Evolutionary conservation across 2,329 filamentous ascomycete genomes (phyloP).

Genomic region (Ophiocordyceps australis): DNA sequence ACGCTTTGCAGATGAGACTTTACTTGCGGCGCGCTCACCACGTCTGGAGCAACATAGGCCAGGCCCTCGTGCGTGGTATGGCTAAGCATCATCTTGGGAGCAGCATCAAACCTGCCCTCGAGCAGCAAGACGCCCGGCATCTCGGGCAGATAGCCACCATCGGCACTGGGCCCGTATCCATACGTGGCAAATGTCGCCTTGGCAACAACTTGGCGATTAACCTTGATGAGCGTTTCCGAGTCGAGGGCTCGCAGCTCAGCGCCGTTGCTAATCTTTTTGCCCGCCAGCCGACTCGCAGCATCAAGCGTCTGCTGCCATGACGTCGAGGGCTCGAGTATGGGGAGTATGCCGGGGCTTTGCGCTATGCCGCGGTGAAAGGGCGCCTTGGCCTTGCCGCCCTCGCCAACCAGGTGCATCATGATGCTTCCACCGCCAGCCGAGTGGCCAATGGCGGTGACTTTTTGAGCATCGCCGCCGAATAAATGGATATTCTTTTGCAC

Average conservation of each 20-base stretch:
- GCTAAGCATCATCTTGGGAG: constrained; percentile 5
- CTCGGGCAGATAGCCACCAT: constrained; percentile 12
- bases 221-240: constrained; percentile 9
- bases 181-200: constrained; percentile 5
- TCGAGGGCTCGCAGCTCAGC: constrained; percentile 2
- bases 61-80: constrained; percentile 32
- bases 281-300: constrained; percentile 2
- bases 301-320: constrained; percentile 3
- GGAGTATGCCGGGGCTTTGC: constrained; percentile 5
- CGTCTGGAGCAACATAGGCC: constrained; percentile 22
- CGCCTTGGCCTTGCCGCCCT: constrained; percentile 16
- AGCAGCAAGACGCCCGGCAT: constrained; percentile 11
- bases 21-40: constrained; percentile 20
- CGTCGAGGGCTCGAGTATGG: not conserved
- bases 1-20: constrained; percentile 14
- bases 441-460: constrained; percentile 26
- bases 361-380: constrained; percentile 29
- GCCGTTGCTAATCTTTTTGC: constrained; percentile 2
- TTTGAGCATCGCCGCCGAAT: constrained; percentile 29
- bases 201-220: constrained; percentile 10
- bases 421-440: constrained; percentile 31
- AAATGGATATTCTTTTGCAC: constrained; percentile 26
- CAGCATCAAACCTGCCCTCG: constrained; percentile 10
- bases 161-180: constrained; percentile 16
- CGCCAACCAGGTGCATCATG: constrained; percentile 25